Conservation (phyloP, 1,139 yeast species). For the Pichia kudriavzevii region DNA sequence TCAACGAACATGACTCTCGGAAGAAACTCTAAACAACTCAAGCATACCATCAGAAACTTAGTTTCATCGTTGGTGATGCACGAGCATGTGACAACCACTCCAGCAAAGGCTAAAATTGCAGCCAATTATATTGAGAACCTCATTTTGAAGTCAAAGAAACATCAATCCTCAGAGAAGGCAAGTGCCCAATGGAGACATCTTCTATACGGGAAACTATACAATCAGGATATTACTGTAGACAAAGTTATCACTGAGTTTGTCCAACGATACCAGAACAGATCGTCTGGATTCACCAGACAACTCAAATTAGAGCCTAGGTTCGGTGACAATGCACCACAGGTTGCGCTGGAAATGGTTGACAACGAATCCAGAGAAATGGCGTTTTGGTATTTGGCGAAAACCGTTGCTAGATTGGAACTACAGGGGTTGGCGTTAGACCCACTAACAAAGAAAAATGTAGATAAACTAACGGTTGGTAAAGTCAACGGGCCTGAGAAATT, state of each 20-base stretch:
- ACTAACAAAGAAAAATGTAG: conserved; percentile 51
- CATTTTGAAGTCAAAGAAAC: conserved; percentile 41
- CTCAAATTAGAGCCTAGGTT: conserved; percentile 77
- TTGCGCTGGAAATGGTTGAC: conserved; percentile 82
- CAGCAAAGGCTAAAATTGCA: conserved; percentile 64
- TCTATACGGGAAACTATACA: conserved; percentile 30
- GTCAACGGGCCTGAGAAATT: conserved; percentile 47
- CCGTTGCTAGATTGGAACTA: conserved; percentile 69
- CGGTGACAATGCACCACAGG: conserved; percentile 89
- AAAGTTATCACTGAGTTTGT: conserved; percentile 62
- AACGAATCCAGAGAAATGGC: conserved; percentile 64
- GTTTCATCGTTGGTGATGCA: conserved; percentile 61
- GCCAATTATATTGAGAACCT: conserved; percentile 49
- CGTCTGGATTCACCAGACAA: conserved; percentile 83
- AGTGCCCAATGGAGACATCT: conserved; percentile 25
- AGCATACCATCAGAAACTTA: conserved; percentile 52
- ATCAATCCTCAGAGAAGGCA: conserved; percentile 24
- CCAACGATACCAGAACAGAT: conserved; percentile 53
- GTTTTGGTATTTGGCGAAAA: conserved; percentile 69
- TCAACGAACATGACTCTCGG: conserved; percentile 23
- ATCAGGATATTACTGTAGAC: conserved; percentile 40
- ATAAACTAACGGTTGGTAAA: conserved; percentile 40
- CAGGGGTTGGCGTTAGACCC: conserved; percentile 58
- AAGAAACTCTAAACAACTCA: conserved; percentile 32
- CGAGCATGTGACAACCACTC: conserved; percentile 63